Conservation (phyloP, 73 alveolate genomes). For the Paramecium sonneborni region DNA sequence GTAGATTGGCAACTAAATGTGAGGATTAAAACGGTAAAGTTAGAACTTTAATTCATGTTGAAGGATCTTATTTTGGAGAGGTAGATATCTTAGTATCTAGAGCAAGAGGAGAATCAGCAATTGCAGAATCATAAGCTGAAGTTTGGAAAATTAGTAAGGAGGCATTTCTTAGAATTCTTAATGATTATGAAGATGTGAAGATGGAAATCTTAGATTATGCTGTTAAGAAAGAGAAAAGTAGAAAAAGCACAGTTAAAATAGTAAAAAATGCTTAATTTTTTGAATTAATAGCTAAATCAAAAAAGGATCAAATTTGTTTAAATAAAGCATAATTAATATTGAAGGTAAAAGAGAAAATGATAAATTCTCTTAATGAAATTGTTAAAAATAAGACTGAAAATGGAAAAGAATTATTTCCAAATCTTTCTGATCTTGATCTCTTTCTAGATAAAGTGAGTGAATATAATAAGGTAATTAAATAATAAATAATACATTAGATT, state of each 20-base stretch:
- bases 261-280: background rate
- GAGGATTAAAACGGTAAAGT: background rate
- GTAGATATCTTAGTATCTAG: conserved; percentile 45
- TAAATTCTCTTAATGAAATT: background rate
- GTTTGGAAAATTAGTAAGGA: conserved; percentile 3
- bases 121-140: conserved; percentile 44
- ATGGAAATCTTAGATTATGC: conserved; percentile 52
- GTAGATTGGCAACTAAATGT: conserved; percentile 21
- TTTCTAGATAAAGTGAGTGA: conserved; percentile 22
- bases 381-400: background rate
- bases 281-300: conserved; percentile 34
- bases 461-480: background rate
- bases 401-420: conserved; percentile 23
- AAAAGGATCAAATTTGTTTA: background rate
- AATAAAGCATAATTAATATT: background rate
- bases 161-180: background rate
- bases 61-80: conserved; percentile 47
- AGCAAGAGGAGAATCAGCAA: conserved; percentile 51
- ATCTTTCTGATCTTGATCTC: background rate
- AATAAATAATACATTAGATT: background rate
- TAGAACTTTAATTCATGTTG: conserved; percentile 36
- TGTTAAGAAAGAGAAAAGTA: conserved; percentile 32
- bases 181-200: conserved; percentile 36
- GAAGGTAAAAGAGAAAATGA: conserved; percentile 16
- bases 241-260: conserved; percentile 36